Base-by-base conservation (phyloP, 1,139 yeast species). In the Petasospora rhodanensis region DNA sequence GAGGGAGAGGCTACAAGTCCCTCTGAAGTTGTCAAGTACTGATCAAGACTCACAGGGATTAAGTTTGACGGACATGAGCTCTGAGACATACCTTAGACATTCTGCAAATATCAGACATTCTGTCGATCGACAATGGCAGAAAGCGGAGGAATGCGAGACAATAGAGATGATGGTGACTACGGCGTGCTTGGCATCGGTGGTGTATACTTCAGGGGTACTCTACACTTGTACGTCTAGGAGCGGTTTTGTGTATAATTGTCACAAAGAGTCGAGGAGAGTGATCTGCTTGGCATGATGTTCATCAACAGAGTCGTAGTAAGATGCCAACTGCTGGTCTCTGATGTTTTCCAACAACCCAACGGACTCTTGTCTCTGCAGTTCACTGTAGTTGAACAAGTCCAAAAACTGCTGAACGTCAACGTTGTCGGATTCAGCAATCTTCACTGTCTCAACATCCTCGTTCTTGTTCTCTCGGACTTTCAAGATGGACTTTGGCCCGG, bases 401-500 rank as follows among this genome's bases (percentile, higher is more conserved):
- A 60, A 24, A 28, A 61, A 61, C 14, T 58, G 59, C 5, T 49
- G 52, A 25, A 60, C 37, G 6, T 42, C 54, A 12, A 60, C 53
- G 9, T 42, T 45, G 34, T 61, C 66, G 29, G 58, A 52, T 18
- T 43, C 45, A 11, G 33, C 38, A 1, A 60, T 59, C 28, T 62
- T 42, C 3, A 47, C 17, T 0, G 52, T 46, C 37, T 61, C 66
- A 13, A 40, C 37, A 10, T 47, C 54, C 7, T 42, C 49, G 29
- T 61, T 59, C 15, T 32, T 26, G 34, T 61, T 61, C 5, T 43
- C 24, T 30, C 40, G 56, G 12, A 43, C 53, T 20, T 57, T 59
- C 32, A 61, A 42, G 11, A 59, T 59, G 2, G 66, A 46, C 24
- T 34, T 41, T 5, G 32, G 38, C 20, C n/a, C 24, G n/a, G n/a